Evolutionary conservation across 106 monocot species (phyloP).

Genomic region (Gastrodia elata): DNA sequence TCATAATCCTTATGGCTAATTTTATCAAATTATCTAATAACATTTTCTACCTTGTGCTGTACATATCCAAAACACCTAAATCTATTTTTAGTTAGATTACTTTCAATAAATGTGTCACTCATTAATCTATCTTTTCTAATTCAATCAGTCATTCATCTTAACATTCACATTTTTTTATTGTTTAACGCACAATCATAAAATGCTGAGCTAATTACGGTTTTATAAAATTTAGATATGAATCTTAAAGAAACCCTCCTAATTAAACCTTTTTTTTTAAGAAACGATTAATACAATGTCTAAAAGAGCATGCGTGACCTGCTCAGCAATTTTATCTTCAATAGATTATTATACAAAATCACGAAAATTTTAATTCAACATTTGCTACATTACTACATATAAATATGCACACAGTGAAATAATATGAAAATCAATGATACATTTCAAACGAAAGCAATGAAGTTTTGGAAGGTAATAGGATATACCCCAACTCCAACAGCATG

Average conservation of each 20-base stretch:
- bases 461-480: slow-evolving; percentile 8
- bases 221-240: neutral
- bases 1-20: neutral
- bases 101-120: neutral
- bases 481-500: slow-evolving; percentile 74
- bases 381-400: neutral
- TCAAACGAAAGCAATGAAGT: neutral
- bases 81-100: neutral
- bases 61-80: too few species aligned
- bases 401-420: neutral
- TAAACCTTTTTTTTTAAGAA: neutral
- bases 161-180: neutral
- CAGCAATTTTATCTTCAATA: neutral
- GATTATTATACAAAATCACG: neutral
- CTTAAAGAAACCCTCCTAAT: neutral
- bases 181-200: neutral
- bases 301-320: neutral
- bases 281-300: neutral
- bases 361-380: neutral
- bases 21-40: neutral
- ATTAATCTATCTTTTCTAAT: neutral
- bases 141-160: neutral
- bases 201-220: neutral
- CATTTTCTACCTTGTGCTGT: neutral
- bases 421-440: slow-evolving; percentile 6